A percentile compares a stretch with the other conserved stretches of the same genome.
Evolutionary conservation across 2,329 filamentous ascomycete genomes (phyloP).

Genomic region (Herpomyces periplanetae): DNA sequence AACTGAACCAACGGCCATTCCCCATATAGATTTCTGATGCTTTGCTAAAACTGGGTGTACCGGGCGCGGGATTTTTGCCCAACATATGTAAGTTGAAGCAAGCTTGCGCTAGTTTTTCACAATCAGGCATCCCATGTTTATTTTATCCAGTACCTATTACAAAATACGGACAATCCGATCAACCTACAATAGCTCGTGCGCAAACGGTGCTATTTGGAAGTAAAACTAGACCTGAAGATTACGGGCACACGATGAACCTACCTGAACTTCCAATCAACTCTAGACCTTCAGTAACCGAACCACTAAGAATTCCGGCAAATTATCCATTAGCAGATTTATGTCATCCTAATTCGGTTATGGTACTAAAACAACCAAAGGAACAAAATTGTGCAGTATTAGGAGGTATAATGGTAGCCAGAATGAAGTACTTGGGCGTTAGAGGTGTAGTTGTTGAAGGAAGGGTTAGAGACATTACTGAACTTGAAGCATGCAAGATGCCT

Average conservation of each 20-base stretch:
- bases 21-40: constrained; percentile 30
- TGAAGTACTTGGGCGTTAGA: constrained; percentile 18
- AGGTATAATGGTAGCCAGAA: constrained; percentile 32
- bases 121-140: too few relatives aligned
- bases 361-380: constrained; percentile 21
- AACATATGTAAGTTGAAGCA: constrained; percentile 17
- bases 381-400: constrained; percentile 31
- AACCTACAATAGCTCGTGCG: constrained; percentile 16
- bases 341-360: constrained; percentile 17
- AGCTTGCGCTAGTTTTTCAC: too few relatives aligned
- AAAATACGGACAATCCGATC: too few relatives aligned
- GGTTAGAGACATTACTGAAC: constrained; percentile 21
- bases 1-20: too few relatives aligned
- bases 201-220: constrained; percentile 21
- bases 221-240: constrained; percentile 11
- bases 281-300: neutral
- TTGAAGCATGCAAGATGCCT: constrained; percentile 15
- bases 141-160: too few relatives aligned
- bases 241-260: constrained; percentile 5
- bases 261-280: neutral
- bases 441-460: constrained; percentile 26
- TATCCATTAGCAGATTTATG: constrained; percentile 28
- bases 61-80: constrained; percentile 22
- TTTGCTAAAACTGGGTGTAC: constrained; percentile 23
- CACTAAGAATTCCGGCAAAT: constrained; percentile 15